Conservation (phyloP, 108 stramenopile species). For the Cyclotella atomus region DNA sequence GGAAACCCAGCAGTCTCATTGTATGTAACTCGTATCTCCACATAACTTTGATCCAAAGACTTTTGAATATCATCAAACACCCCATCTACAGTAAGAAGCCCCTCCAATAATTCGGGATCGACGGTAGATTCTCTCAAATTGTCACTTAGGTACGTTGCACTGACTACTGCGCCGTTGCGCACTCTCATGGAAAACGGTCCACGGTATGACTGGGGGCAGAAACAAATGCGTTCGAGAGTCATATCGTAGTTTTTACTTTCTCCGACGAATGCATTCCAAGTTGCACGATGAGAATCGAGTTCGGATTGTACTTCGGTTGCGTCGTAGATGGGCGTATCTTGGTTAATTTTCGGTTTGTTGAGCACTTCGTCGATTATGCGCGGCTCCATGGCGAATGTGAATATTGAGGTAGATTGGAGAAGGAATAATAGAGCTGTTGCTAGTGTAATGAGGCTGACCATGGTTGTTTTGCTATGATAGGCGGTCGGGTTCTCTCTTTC, state of each 20-base stretch:
- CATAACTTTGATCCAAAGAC: conserved; percentile 9
- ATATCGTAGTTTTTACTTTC: conserved; percentile 10
- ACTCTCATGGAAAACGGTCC: conserved; percentile 22
- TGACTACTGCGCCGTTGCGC: not conserved
- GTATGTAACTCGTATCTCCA: conserved; percentile 22
- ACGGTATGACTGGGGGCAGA: conserved; percentile 8
- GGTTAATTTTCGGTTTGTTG: not conserved
- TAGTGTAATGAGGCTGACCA: not conserved
- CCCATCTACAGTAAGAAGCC: conserved; percentile 24
- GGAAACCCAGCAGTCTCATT: conserved; percentile 32
- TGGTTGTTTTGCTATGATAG: not conserved
- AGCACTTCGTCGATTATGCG: not conserved
- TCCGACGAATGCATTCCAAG: conserved; percentile 12
- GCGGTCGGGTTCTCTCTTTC: no score
- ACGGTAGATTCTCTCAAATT: conserved; percentile 1
- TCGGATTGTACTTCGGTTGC: conserved; percentile 5
- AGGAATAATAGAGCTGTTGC: not conserved
- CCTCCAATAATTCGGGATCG: conserved; percentile 10
- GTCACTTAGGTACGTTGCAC: conserved; percentile 11
- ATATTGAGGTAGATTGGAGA: not conserved
- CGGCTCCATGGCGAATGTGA: not conserved
- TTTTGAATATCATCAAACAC: conserved; percentile 34
- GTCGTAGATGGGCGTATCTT: conserved; percentile 9
- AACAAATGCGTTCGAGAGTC: conserved; percentile 20
- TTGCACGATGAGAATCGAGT: conserved; percentile 12